Base-by-base conservation (phyloP, 202 grass and related monocot genomes). In the Musa balbisiana region DNA sequence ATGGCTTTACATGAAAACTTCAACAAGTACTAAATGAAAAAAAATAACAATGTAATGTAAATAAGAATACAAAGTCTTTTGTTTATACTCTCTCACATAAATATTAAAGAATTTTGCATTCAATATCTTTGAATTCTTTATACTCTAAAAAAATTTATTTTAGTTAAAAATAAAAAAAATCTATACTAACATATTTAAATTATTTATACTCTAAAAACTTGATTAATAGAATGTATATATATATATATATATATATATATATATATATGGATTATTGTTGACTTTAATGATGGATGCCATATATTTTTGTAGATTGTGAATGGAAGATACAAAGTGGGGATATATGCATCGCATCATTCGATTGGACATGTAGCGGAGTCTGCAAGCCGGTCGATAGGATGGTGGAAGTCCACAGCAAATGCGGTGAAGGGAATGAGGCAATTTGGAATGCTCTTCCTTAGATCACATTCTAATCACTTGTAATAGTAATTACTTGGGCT, bases 371-470 rank as follows among this genome's bases (percentile, higher is more conserved):
- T 9, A 77, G 75, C 14, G 75, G 75, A 2, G 49, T 77, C 0
- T 77, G 75, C 50, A 77, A 77, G 11, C 60, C 75, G 1, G 62
- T 52, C 12, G 75, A 66, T 20, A 64, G 75, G 75, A 77, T 77
- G 59, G 52, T 26, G 49, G 59, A 52, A 3, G 60, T 77, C 11
- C 75, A 77, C 49, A 43, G 8, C 14, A 4, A 21, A 10, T 77
- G 75, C 13, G 75, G 75, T 14, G 75, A 77, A 15, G 75, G 49
- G 12, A 43, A 52, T 2, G 62, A 16, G 9, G 75, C 49, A 19
- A 77, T 77, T 26, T 77, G 75, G 75, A 65, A 65, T 26, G n/a
- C 6, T 2, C 52, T 9, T n/a, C 26, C 52, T 58, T 6, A 74
- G 4, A 8, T 20, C 20, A 1, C 17, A 62, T 19, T 62, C 58